phyloP scores from a whole-genome alignment of 495 filamentous ascomycete species.

The Penicillium arizonense region DNA sequence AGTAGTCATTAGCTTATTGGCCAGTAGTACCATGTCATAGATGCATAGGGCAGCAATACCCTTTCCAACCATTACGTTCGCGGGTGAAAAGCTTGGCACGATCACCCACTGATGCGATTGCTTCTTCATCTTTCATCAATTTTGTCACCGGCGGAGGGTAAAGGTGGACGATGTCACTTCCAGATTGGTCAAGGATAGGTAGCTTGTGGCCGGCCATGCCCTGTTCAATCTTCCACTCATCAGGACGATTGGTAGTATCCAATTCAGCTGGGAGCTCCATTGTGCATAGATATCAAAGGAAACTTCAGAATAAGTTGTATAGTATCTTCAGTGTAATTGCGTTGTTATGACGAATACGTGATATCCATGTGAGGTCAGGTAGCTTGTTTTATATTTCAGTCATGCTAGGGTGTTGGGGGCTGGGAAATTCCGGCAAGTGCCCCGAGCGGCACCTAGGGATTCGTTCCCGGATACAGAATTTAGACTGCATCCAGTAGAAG shows the following conservation, averaged over 20 bases:
- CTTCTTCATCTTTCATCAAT: slow-evolving; percentile 33
- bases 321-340: too few relatives aligned
- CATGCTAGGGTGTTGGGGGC: too few relatives aligned
- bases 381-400: too few relatives aligned
- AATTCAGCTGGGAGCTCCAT: slow-evolving; percentile 5
- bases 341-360: too few relatives aligned
- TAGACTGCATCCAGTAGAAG: too few relatives aligned
- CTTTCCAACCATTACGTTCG: slow-evolving; percentile 37
- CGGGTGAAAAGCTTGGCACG: slow-evolving; percentile 31
- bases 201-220: slow-evolving; percentile 44
- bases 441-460: too few relatives aligned
- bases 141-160: slow-evolving; percentile 16
- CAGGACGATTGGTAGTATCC: slow-evolving; percentile 35
- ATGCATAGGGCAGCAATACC: slow-evolving; percentile 14
- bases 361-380: too few relatives aligned
- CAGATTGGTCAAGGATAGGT: slow-evolving; percentile 47
- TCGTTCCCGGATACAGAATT: too few relatives aligned
- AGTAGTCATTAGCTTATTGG: background rate
- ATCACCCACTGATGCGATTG: slow-evolving; percentile 32
- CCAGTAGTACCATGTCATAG: background rate
- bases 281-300: background rate
- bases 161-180: slow-evolving; percentile 21
- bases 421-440: too few relatives aligned
- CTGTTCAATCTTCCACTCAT: slow-evolving; percentile 57
- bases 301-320: too few relatives aligned